Conservation (phyloP, 352 stramenopile genomes). For the Peronospora destructor region DNA sequence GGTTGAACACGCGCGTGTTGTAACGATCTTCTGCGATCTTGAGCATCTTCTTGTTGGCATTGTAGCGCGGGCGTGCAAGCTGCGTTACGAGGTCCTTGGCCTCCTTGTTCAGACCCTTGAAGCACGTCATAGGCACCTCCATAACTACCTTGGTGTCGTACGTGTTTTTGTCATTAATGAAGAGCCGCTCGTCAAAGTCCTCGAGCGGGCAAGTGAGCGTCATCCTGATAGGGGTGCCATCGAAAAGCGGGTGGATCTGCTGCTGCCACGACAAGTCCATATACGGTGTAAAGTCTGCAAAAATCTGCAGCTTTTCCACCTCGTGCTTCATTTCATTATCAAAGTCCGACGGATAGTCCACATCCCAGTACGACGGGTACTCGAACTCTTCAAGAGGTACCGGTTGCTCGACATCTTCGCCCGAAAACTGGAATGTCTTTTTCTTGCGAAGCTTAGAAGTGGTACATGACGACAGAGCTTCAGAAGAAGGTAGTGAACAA, state of each 20-base stretch:
- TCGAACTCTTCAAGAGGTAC: constrained; percentile 57
- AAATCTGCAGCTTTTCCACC: constrained; percentile 80
- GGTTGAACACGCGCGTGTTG: constrained; percentile 70
- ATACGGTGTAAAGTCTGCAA: constrained; percentile 65
- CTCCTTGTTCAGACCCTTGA: constrained; percentile 44
- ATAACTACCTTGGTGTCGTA: constrained; percentile 77
- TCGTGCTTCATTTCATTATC: constrained; percentile 82
- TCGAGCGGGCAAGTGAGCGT: constrained; percentile 72
- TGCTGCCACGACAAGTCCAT: constrained; percentile 74
- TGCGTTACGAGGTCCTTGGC: constrained; percentile 53
- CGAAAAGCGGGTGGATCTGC: constrained; percentile 71
- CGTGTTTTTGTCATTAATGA: constrained; percentile 73
- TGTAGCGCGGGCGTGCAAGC: constrained; percentile 67
- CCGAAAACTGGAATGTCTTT: constrained; percentile 63
- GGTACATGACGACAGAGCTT: not conserved
- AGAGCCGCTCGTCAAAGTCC: constrained; percentile 78
- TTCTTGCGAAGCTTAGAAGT: constrained; percentile 41
- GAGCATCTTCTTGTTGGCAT: constrained; percentile 69
- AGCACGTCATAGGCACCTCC: constrained; percentile 66
- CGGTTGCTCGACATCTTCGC: constrained; percentile 31
- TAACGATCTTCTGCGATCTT: constrained; percentile 80
- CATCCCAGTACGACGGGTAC: constrained; percentile 68
- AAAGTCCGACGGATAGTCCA: constrained; percentile 66
- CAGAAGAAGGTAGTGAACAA: not conserved
- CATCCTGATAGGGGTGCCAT: constrained; percentile 59